Conservation (phyloP, 495 filamentous ascomycete species). For the Trichodelitschia bisporula region DNA sequence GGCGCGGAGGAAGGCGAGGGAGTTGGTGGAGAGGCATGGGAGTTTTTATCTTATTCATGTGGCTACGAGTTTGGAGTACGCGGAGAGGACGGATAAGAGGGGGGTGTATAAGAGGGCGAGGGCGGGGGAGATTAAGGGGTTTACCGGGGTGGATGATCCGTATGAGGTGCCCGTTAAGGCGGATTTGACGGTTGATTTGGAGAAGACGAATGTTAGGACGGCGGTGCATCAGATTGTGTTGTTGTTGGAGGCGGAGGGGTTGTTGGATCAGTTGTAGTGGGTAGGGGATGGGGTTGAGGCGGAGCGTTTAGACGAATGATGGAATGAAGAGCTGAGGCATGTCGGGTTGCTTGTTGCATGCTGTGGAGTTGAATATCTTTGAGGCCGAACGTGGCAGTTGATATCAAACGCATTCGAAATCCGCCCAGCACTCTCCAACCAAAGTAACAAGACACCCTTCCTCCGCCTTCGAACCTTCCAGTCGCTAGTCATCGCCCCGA, state of each 20-base stretch:
- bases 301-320: not conserved
- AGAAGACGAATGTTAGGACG: slow-evolving; percentile 68
- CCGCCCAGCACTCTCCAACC: too few relatives aligned
- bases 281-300: not conserved
- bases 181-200: slow-evolving; percentile 60
- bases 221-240: slow-evolving; percentile 94
- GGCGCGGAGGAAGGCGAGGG: slow-evolving; percentile 47
- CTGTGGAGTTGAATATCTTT: not conserved
- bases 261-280: slow-evolving; percentile 33
- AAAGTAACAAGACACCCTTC: not conserved
- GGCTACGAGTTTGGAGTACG: slow-evolving; percentile 71
- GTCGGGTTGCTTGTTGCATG: not conserved
- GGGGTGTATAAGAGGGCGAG: slow-evolving; percentile 75
- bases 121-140: slow-evolving; percentile 83
- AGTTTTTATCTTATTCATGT: slow-evolving; percentile 91
- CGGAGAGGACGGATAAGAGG: slow-evolving; percentile 83
- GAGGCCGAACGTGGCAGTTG: too few relatives aligned
- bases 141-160: slow-evolving; percentile 95
- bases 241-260: slow-evolving; percentile 71
- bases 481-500: slow-evolving; percentile 1
- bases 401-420: too few relatives aligned
- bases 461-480: slow-evolving; percentile 7
- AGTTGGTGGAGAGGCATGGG: slow-evolving; percentile 67
- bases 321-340: not conserved
- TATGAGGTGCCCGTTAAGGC: slow-evolving; percentile 73